Evolutionary conservation across 257 asterid genomes (phyloP), one percentile per base, ranked within the genome.

Genomic region (Gentiana dahurica): DNA sequence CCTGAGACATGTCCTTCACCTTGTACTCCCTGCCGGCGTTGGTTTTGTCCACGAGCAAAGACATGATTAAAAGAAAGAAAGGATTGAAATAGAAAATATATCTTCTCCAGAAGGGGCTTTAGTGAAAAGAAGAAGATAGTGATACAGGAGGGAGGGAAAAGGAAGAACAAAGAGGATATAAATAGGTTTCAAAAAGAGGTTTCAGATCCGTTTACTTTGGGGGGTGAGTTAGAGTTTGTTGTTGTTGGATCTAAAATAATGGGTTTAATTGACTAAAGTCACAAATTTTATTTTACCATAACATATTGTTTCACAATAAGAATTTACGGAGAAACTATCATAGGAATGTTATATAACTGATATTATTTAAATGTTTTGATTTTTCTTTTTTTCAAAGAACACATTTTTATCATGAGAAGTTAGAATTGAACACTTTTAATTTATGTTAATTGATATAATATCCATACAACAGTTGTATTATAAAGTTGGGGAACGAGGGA

Each of bases 1-100:
- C 94, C 74, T 84, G 96, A 46, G 96, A 72, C 94, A 84, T 78
- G 81, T 87, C 96, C 79, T 78, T 84, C 66, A 87, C 96, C 79
- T 87, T 87, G 83, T 74, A 87, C 68, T 87, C 93, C 35, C 94
- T 82, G 49, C 96, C 96, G 38, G 95, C 66, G 37, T 77, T 60
- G 12, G 96, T 84, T 34, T 84, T 87, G 68, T 87, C 96, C 5
- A 84, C 89, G 0, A 68, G 66, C 51, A 87, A 80, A 59, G 95
- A 81, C 96, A 87, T 87, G 59, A 72, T 7, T 48, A 7, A 55
- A 50, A 43, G 58, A 63, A 13, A 1, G 12, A 6, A 32, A n/a
- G 43, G 64, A 10, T n/a, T n/a, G 12, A 32, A 12, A 37, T 32
- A 4, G 8, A 34, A 37, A 59, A 8, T 34, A 59, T 62, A 66